Conservation (phyloP, 2,329 filamentous ascomycete species). For the Aspergillus alliaceus region DNA sequence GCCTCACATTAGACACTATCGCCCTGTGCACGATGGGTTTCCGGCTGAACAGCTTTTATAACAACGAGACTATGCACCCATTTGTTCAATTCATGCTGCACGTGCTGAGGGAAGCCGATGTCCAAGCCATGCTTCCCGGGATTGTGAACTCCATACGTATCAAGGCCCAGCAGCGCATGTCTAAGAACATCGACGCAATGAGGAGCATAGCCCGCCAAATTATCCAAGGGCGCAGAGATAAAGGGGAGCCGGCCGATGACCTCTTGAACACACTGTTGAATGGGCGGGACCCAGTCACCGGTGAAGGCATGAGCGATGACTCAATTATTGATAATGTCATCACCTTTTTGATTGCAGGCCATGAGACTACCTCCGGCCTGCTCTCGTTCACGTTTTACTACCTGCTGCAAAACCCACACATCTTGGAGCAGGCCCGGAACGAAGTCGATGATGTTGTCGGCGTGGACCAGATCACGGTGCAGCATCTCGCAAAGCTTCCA, state of each 20-base stretch:
- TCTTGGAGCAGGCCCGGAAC: conserved; percentile 61
- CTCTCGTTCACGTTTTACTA: conserved; percentile 66
- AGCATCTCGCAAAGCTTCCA: conserved; percentile 58
- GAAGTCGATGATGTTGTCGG: conserved; percentile 69
- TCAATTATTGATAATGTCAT: conserved; percentile 69
- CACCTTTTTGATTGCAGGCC: conserved; percentile 69
- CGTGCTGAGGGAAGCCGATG: conserved; percentile 59
- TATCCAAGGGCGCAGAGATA: too few relatives aligned
- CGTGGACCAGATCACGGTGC: conserved; percentile 54
- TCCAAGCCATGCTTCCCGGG: conserved; percentile 51
- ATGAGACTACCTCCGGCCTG: conserved; percentile 70
- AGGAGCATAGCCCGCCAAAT: too few relatives aligned
- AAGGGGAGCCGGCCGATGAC: too few relatives aligned
- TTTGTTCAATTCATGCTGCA: conserved; percentile 67
- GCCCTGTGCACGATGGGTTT: conserved; percentile 69
- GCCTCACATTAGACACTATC: conserved; percentile 71
- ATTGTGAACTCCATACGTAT: too few relatives aligned
- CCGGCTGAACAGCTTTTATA: conserved; percentile 75
- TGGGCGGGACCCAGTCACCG: conserved; percentile 66
- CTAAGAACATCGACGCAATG: too few relatives aligned
- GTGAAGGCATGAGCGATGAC: conserved; percentile 60
- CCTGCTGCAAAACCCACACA: conserved; percentile 61
- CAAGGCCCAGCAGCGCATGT: too few relatives aligned
- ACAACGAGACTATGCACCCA: conserved; percentile 63
- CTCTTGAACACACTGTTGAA: conserved; percentile 69